Base-by-base conservation (phyloP, 768 basidiomycete genomes). In the Lanmaoa pseudosensibilis region DNA sequence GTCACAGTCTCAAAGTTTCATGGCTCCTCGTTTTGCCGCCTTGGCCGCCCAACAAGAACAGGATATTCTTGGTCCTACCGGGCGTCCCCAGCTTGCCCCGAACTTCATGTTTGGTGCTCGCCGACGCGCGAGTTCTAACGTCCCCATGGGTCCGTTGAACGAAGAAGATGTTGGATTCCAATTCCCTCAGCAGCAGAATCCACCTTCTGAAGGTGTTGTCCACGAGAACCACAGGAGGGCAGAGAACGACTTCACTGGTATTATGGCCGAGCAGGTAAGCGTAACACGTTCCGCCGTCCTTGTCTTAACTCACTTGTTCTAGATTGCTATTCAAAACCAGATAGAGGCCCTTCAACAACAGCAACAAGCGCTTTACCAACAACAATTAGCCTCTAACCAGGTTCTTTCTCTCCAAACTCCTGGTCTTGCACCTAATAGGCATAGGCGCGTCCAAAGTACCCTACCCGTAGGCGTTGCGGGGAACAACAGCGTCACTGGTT, bases 211-310 rank as follows among this genome's bases (percentile, higher is more conserved):
- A 18, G 54, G 54, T 46, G 30, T 53, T 19, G 33, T 70, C n/a
- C 79, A 79, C 30, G 71, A 59, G 62, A 68, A 58, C 34, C 83
- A 83, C 62, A 77, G 86, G 59, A 84, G 86, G 69, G 70, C 77
- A 34, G 86, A 89, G 46, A 82, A 80, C 52, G 93, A 96, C 69
- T 84, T 94, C 54, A 84, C 83, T 34, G 90, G 90, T 25, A 89
- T 95, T 54, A 94, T 98, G 92, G 93, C 93, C 7, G 94, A 98
- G 73, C 96, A 98, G 83, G 94, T 92, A 61, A 58, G 76, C 58
- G 6, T 6, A 12, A 11, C 46, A n/a, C 25, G n/a, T 54, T 50
- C 37, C 39, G 11, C 32, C 37, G 2, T 36, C 44, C 38, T 48
- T 52, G 21, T 40, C 43, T 60, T 53, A 36, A 53, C 56, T 45